Evolutionary conservation across 2,329 filamentous ascomycete genomes (phyloP).

Genomic region (Pseudogymnoascus sp.): DNA sequence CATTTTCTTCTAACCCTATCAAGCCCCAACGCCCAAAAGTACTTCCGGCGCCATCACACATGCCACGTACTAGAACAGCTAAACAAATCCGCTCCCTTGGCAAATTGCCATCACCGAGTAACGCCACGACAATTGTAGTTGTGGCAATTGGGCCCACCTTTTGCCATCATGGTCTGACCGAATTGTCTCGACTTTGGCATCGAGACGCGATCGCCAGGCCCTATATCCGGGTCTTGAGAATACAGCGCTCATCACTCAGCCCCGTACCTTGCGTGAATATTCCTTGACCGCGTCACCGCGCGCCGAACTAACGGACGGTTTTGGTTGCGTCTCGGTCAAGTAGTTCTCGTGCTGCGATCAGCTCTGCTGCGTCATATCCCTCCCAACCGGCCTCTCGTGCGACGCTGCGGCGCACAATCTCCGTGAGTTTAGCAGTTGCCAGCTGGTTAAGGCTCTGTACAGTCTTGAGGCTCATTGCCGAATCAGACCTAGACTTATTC

Average conservation of each 20-base stretch:
- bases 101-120: background rate
- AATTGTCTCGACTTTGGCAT: background rate
- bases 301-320: conserved; percentile 21
- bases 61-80: conserved; percentile 9
- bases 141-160: background rate
- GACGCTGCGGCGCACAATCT: conserved; percentile 62
- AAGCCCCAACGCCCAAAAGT: conserved; percentile 1
- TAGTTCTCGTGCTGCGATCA: conserved; percentile 60
- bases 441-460: conserved; percentile 63
- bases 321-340: conserved; percentile 24
- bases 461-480: conserved; percentile 49
- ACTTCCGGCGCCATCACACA: background rate
- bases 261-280: conserved; percentile 20
- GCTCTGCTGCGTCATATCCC: conserved; percentile 64
- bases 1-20: background rate
- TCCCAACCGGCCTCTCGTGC: conserved; percentile 59
- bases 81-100: background rate
- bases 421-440: conserved; percentile 66
- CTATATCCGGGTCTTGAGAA: conserved; percentile 7
- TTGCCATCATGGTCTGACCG: conserved; percentile 3
- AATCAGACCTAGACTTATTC: background rate
- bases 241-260: background rate
- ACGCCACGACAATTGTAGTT: background rate
- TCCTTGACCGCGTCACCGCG: background rate
- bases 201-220: conserved; percentile 2